These are phyloP conservation scores for Neurospora tetrasperma DNA, from an alignment of 495 filamentous ascomycete genomes.

Conservation along the genomic window DNA sequence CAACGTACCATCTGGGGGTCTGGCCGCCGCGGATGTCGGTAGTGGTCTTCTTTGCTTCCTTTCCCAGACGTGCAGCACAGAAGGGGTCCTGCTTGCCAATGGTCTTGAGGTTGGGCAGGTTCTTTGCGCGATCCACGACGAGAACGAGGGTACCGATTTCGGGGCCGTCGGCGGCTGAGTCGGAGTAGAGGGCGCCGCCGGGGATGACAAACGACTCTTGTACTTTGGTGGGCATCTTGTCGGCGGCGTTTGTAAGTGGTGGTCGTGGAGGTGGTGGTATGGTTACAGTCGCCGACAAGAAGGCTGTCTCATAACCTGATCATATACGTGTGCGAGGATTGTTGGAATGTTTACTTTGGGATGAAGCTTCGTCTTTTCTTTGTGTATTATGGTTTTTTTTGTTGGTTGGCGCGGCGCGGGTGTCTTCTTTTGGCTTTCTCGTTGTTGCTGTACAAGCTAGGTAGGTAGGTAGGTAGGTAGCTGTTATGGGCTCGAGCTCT, in stretches of 20 bases:
- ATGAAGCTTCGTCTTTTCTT: background rate
- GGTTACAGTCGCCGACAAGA: background rate
- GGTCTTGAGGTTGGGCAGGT: constrained; percentile 88
- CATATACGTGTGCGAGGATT: background rate
- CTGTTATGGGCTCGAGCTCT: background rate
- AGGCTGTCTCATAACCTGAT: constrained; percentile 8
- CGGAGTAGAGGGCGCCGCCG: constrained; percentile 79
- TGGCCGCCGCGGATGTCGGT: constrained; percentile 92
- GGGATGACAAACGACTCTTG: background rate
- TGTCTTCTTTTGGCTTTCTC: background rate
- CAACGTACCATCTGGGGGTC: constrained; percentile 80
- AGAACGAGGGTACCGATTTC: constrained; percentile 88
- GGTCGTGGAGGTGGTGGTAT: background rate
- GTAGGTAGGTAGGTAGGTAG: too few species aligned
- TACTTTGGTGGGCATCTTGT: constrained; percentile 34
- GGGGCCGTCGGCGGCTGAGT: constrained; percentile 91
- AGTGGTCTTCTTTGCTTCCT: constrained; percentile 95
- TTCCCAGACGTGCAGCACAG: constrained; percentile 84
- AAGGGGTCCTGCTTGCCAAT: constrained; percentile 99
- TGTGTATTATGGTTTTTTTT: background rate
- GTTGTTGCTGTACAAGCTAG: background rate
- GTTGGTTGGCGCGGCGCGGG: constrained; percentile 1
- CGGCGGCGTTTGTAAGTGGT: background rate
- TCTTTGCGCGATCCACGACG: constrained; percentile 88
- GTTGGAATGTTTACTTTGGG: constrained; percentile 19